Base-by-base conservation (phyloP, 768 basidiomycete species). In the Pisolithus sp. region DNA sequence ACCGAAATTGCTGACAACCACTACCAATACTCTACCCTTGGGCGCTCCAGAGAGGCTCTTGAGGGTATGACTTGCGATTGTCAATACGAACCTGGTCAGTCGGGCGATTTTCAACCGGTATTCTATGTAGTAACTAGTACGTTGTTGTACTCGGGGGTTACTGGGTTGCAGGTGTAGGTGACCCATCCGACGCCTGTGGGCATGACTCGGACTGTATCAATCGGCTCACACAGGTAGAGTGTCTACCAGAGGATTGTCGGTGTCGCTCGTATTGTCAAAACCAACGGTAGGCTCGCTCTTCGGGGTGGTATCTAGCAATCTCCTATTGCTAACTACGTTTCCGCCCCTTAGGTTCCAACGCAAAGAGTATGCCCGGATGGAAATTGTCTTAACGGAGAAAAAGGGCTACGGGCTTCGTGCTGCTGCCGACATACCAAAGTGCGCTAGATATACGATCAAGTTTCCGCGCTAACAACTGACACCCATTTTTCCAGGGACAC, bases 21-120 rank as follows among this genome's bases (percentile, higher is more conserved):
- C 61, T 96, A 96, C 67, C 92, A 95, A 74, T 84, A 85, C 70
- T 85, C 83, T 65, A 78, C 83, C 28, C 72, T 97, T 50, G 95
- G 95, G n/a, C 80, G 82, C 60, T 90, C 89, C 49, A 82, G 86
- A 63, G 91, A 95, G 71, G 78, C 84, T 49, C 78, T 87, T 62
- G 96, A 98, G 73, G 88, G 90, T 69, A 91, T 93, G 86, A 82
- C 85, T 21, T 99, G 96, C 74, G 96, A 99, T 66, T 99, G 96
- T 71, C 72, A 71, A 53, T 95, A 81, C 68, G 82, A 86, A 53
- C 79, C 78, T 66, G 84, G 92, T 95, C 67, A 76, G 89, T 86
- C 60, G 48, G 26, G 46, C 31, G 20, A 18, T 59, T 34, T 30
- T 42, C 51, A 43, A 49, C 37, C 57, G 44, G 57, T 59, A 44